A percentile compares a stretch with the other conserved stretches of the same genome.
These are phyloP conservation scores for Diplodia scrobiculata DNA, from an alignment of 2,329 filamentous ascomycete species.

Conservation along the genomic window DNA sequence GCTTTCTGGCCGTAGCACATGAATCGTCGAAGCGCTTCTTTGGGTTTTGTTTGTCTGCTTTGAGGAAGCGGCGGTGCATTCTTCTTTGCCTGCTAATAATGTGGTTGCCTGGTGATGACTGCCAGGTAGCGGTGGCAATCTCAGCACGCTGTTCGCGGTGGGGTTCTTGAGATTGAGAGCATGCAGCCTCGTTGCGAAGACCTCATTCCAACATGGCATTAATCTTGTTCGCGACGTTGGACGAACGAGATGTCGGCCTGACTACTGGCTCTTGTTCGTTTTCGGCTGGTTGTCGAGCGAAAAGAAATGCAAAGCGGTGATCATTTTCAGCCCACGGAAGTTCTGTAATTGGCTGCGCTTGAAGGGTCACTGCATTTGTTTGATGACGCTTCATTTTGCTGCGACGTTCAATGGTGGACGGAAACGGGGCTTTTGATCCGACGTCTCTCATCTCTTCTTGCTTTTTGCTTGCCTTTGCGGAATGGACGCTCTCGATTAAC, in stretches of 20 bases:
- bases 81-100: too few species aligned
- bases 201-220: background rate
- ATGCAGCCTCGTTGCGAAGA: background rate
- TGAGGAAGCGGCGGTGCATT: too few species aligned
- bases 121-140: too few species aligned
- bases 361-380: background rate
- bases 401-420: slow-evolving; percentile 2
- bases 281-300: background rate
- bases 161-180: too few species aligned
- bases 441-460: background rate
- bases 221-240: slow-evolving; percentile 2
- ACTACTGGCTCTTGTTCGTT: too few species aligned
- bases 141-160: too few species aligned
- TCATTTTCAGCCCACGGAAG: background rate
- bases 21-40: background rate
- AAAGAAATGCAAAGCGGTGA: background rate
- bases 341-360: background rate
- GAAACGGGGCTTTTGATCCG: background rate
- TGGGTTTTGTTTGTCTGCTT: too few species aligned
- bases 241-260: background rate
- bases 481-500: background rate
- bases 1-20: background rate
- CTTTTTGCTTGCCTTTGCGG: background rate
- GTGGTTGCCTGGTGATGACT: too few species aligned
- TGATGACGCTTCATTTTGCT: slow-evolving; percentile 2